Conservation (phyloP, 1,284 basidiomycete genomes). For the Melanopsichium pennsylvanicum region DNA sequence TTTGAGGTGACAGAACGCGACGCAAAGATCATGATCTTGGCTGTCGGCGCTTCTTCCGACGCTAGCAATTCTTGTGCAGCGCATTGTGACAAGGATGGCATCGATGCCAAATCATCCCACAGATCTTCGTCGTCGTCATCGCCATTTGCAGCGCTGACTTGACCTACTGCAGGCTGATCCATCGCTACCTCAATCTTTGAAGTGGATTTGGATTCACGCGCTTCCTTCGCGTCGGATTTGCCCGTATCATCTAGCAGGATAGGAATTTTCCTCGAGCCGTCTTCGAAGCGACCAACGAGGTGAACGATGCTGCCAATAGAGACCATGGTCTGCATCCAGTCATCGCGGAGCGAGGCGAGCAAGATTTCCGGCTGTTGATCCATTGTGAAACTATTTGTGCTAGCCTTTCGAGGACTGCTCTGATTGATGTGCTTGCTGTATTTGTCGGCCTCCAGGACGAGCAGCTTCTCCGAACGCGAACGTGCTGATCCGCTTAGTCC, state of each 20-base stretch:
- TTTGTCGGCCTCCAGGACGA: slow-evolving; percentile 25
- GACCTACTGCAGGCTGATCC: neutral
- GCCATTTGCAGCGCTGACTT: neutral
- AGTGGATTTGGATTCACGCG: neutral
- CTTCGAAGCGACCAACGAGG: slow-evolving; percentile 47
- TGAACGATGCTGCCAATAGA: slow-evolving; percentile 43
- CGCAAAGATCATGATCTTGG: slow-evolving; percentile 29
- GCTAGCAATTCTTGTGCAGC: slow-evolving; percentile 28
- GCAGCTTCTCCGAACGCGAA: slow-evolving; percentile 23
- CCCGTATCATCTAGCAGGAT: neutral
- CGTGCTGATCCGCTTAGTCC: slow-evolving; percentile 4
- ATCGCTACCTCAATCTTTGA: slow-evolving; percentile 11
- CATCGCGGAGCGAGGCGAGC: slow-evolving; percentile 52
- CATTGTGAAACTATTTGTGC: neutral
- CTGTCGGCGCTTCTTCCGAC: slow-evolving; percentile 7
- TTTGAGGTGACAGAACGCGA: slow-evolving; percentile 4
- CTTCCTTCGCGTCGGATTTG: neutral
- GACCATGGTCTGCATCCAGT: slow-evolving; percentile 50
- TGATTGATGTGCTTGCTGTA: slow-evolving; percentile 10
- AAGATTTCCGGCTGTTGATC: slow-evolving; percentile 1
- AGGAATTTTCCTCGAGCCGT: slow-evolving; percentile 4
- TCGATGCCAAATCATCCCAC: slow-evolving; percentile 43
- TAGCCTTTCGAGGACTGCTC: neutral
- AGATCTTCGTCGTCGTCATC: slow-evolving; percentile 39
- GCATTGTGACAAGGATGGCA: slow-evolving; percentile 33